These are phyloP conservation scores for Alternaria arborescens DNA, from an alignment of 2,329 filamentous ascomycete species.

Conservation along the genomic window DNA sequence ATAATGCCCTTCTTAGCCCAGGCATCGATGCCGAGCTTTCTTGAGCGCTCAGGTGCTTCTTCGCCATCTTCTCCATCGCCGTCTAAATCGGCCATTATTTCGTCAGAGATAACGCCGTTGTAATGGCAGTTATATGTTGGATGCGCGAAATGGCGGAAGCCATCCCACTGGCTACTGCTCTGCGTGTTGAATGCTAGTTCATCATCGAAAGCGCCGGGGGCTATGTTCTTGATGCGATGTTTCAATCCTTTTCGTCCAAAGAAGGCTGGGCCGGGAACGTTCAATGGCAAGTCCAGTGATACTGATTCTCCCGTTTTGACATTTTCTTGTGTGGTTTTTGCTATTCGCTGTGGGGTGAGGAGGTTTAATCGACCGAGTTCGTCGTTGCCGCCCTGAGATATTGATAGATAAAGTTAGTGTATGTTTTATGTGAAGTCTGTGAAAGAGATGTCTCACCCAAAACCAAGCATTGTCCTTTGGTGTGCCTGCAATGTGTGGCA, in stretches of 20 bases:
- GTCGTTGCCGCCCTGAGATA: slow-evolving; percentile 20
- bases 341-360: slow-evolving; percentile 64
- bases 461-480: slow-evolving; percentile 34
- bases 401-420: not conserved
- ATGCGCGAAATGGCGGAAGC: slow-evolving; percentile 48
- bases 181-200: slow-evolving; percentile 45
- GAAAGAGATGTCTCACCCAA: slow-evolving; percentile 15
- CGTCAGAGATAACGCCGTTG: slow-evolving; percentile 41
- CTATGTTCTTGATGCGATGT: slow-evolving; percentile 29
- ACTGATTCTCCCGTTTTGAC: slow-evolving; percentile 64
- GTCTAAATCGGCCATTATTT: slow-evolving; percentile 33
- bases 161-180: slow-evolving; percentile 47
- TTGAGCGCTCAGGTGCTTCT: slow-evolving; percentile 14
- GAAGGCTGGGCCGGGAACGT: slow-evolving; percentile 62
- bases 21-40: slow-evolving; percentile 45
- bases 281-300: slow-evolving; percentile 68
- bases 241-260: slow-evolving; percentile 66
- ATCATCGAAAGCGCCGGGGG: slow-evolving; percentile 38
- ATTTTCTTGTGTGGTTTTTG: slow-evolving; percentile 57
- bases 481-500: slow-evolving; percentile 33
- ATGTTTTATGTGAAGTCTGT: not conserved
- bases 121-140: slow-evolving; percentile 40
- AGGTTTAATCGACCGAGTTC: slow-evolving; percentile 68
- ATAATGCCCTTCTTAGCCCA: slow-evolving; percentile 65
- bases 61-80: slow-evolving; percentile 21